Conservation (phyloP, 441 rosid species). For the Pelargonium hybrid region DNA sequence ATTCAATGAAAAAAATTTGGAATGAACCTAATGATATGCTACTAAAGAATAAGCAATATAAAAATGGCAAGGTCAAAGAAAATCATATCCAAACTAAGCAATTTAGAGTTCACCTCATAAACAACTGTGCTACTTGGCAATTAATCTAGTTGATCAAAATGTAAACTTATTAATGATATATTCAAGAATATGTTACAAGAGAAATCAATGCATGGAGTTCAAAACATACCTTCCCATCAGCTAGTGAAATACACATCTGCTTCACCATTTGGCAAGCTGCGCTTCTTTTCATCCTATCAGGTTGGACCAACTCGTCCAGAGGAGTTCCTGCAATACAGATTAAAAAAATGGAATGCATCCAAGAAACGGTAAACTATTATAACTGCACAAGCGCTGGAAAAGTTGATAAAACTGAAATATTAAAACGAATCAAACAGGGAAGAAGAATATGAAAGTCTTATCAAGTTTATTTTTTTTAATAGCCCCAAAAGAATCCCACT, state of each 20-base stretch:
- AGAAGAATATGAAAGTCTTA: constrained; percentile 2
- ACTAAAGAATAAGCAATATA: background rate
- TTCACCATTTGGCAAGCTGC: background rate
- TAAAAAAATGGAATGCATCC: no score
- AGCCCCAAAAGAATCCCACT: background rate
- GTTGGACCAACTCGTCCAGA: background rate
- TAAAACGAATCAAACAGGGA: background rate
- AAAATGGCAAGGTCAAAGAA: background rate
- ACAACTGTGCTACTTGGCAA: background rate
- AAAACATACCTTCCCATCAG: background rate
- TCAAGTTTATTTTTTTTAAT: background rate
- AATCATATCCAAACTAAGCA: background rate
- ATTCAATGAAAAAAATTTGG: background rate
- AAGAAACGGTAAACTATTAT: background rate
- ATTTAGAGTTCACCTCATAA: no score
- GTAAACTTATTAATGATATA: background rate
- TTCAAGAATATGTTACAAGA: background rate
- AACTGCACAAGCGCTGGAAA: background rate
- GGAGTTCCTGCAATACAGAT: no score
- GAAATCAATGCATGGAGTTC: background rate
- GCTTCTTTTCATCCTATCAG: background rate
- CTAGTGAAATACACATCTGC: background rate
- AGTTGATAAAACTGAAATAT: background rate
- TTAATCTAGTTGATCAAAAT: background rate
- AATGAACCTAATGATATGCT: background rate